Percentiles rank a stretch among this genome's conserved stretches.
Conservation (phyloP, 306 rosid genomes). For the Vicia villosa region DNA sequence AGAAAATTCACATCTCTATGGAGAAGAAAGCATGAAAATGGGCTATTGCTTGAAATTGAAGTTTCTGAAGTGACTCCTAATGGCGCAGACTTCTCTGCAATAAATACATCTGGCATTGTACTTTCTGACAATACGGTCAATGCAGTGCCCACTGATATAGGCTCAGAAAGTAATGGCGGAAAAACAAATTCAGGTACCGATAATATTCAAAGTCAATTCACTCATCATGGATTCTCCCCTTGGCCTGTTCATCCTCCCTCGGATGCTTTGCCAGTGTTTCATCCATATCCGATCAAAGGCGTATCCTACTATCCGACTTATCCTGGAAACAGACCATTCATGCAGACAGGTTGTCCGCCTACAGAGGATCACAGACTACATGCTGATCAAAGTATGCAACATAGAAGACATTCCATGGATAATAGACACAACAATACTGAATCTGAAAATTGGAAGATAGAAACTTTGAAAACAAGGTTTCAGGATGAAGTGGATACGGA, state of each 20-base stretch:
- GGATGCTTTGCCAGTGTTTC: slow-evolving; percentile 66
- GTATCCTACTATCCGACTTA: slow-evolving; percentile 75
- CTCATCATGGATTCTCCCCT: slow-evolving; percentile 69
- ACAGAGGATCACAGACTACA: slow-evolving; percentile 58
- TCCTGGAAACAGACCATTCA: slow-evolving; percentile 60
- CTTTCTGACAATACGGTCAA: slow-evolving; percentile 41
- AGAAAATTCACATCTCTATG: slow-evolving; percentile 65
- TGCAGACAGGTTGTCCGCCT: slow-evolving; percentile 62
- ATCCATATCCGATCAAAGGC: slow-evolving; percentile 79
- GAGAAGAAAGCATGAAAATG: slow-evolving; percentile 91
- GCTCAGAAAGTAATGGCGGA: slow-evolving; percentile 56
- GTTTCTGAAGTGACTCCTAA: slow-evolving; percentile 61
- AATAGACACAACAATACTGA: slow-evolving; percentile 55
- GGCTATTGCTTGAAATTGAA: slow-evolving; percentile 88
- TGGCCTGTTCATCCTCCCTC: slow-evolving; percentile 83
- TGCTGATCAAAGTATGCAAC: slow-evolving; percentile 50
- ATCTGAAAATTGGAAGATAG: slow-evolving; percentile 51
- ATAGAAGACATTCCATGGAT: slow-evolving; percentile 76
- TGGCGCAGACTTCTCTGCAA: slow-evolving; percentile 59
- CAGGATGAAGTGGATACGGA: slow-evolving; percentile 56
- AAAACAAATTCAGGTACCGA: slow-evolving; percentile 65
- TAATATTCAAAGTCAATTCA: slow-evolving; percentile 71
- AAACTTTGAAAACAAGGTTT: slow-evolving; percentile 48
- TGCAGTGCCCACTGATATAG: slow-evolving; percentile 43
- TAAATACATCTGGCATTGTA: slow-evolving; percentile 60